Conservation (phyloP, 2,329 filamentous ascomycete species). For the Colletotrichum karsti region DNA sequence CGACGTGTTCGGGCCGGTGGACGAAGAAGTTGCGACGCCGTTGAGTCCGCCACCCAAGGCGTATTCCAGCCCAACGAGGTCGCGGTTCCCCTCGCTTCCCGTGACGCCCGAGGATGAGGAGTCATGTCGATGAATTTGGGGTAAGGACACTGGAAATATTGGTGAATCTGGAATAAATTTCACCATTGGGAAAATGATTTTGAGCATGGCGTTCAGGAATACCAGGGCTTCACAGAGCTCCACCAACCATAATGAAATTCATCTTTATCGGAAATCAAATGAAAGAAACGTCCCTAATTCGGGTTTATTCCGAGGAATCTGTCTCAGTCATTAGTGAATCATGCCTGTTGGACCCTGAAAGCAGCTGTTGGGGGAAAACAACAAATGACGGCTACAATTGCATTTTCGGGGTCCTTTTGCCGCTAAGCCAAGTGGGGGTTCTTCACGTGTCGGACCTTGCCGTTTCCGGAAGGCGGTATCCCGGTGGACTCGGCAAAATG, state of each 20-base stretch:
- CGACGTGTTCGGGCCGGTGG: not conserved
- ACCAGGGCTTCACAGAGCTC: not conserved
- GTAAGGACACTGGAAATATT: too few species aligned
- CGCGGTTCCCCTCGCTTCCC: not conserved
- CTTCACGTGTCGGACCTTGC: not conserved
- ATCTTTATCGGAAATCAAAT: too few species aligned
- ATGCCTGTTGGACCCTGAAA: not conserved
- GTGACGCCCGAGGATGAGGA: not conserved
- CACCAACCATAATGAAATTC: not conserved
- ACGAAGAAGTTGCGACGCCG: constrained; percentile 13
- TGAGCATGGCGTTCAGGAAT: not conserved
- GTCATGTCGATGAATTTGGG: too few species aligned
- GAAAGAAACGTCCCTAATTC: too few species aligned
- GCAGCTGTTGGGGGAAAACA: not conserved
- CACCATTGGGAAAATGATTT: not conserved
- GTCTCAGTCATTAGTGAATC: too few species aligned
- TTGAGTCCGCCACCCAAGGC: constrained; percentile 22
- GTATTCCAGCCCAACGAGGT: not conserved
- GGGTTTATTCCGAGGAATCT: too few species aligned
- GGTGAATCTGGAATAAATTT: too few species aligned
- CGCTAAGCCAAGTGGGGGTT: not conserved
- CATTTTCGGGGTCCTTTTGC: constrained; percentile 9
- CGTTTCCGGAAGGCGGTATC: not conserved
- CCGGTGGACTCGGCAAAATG: constrained; percentile 9
- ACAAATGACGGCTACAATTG: too few species aligned